Conservation (phyloP, 2,329 filamentous ascomycete genomes). For the Colletotrichum lentis region DNA sequence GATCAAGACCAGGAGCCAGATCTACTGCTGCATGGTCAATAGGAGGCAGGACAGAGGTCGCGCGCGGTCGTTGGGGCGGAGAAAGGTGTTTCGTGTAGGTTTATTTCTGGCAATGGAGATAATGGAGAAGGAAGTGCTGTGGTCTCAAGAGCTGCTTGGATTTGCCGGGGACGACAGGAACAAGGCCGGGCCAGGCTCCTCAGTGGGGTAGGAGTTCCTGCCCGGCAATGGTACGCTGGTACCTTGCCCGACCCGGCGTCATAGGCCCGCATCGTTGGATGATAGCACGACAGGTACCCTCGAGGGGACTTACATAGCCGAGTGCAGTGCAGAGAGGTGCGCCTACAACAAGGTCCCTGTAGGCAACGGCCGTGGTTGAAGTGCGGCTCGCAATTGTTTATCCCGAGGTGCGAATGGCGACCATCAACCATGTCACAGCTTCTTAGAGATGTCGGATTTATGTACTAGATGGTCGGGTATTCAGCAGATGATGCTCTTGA, state of each 20-base stretch:
- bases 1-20: background rate
- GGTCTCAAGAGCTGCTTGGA: conserved; percentile 13
- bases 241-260: conserved; percentile 33
- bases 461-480: too few species aligned
- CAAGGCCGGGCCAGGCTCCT: conserved; percentile 33
- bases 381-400: conserved; percentile 4
- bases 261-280: conserved; percentile 31
- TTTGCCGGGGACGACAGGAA: conserved; percentile 33
- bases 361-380: conserved; percentile 19
- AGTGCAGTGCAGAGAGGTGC: conserved; percentile 9
- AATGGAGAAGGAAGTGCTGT: conserved; percentile 15
- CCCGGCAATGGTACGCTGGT: conserved; percentile 31
- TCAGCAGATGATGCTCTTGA: background rate
- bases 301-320: conserved; percentile 13
- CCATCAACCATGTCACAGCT: background rate
- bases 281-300: conserved; percentile 32
- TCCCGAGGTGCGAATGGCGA: conserved; percentile 8
- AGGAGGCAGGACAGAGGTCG: conserved; percentile 16
- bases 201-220: conserved; percentile 27
- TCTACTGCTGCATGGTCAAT: conserved; percentile 35
- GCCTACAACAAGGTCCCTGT: conserved; percentile 11
- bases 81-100: conserved; percentile 31
- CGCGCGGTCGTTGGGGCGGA: conserved; percentile 15
- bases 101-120: conserved; percentile 36
- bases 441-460: background rate